Base-by-base conservation (phyloP, 345 rosid genomes). In the Gossypium stocksii region DNA sequence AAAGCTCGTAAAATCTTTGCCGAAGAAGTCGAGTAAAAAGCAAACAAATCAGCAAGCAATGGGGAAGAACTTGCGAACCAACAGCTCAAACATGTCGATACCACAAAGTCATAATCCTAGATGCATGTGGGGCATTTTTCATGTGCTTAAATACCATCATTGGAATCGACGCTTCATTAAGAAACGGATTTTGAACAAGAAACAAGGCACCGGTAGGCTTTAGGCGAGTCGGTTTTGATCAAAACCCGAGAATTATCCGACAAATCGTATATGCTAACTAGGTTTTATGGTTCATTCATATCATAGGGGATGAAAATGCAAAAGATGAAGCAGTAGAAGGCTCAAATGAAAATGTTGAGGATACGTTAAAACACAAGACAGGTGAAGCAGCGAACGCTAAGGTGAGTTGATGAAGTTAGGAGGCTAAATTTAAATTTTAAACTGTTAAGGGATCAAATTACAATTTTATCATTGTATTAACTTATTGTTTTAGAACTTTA, bases 121-220 rank as follows among this genome's bases (percentile, higher is more conserved):
- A 76, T 87, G 90, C 80, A 81, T 85, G 83, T 89, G 92, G 97
- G 85, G 97, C 43, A 61, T 92, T 1, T 80, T 92, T 74, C 90
- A 89, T 63, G 80, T 83, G 20, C 88, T 92, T 41, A 86, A 85
- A 60, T 84, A 89, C 69, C 88, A 86, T 9, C 88, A 81, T 25
- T 92, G 97, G 98, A 86, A 84, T 49, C 89, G 97, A 91, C 87
- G 80, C 76, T 75, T 82, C 77, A 80, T 89, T 77, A 91, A 86
- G 91, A 92, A 85, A 78, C 82, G 91, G 17, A 82, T 90, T 83
- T 90, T 89, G 2, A 77, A 83, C 34, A 78, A 70, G 74, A 80
- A 74, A 78, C 83, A 79, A 10, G 61, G 65, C 45, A 41, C 23
- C 7, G 85, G 91, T 90, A 78, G 78, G 25, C 60, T 17, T 34